phyloP scores from a whole-genome alignment of 805 yeast genomes.

The Allodekkera sacchari region DNA sequence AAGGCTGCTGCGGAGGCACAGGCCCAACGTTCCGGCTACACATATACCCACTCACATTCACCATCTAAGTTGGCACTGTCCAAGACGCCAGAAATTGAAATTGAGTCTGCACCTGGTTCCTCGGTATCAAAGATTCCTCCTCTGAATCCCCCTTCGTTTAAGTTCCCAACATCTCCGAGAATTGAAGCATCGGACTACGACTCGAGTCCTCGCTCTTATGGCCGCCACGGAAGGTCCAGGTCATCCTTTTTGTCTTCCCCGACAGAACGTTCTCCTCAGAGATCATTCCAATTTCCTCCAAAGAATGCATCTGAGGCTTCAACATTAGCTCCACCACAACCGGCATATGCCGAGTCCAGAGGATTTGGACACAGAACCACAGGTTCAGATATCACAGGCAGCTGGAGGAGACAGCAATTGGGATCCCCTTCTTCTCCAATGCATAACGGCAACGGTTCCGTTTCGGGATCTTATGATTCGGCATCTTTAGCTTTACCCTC shows the following conservation, averaged over 20 bases:
- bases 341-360: slow-evolving; percentile 38
- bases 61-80: slow-evolving; percentile 22
- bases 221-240: slow-evolving; percentile 21
- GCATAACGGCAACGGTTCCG: slow-evolving; percentile 5
- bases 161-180: slow-evolving; percentile 41
- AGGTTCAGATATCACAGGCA: slow-evolving; percentile 40
- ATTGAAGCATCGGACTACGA: slow-evolving; percentile 7
- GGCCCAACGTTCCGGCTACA: slow-evolving; percentile 47
- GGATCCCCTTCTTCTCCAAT: slow-evolving; percentile 14
- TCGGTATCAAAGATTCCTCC: slow-evolving; percentile 7
- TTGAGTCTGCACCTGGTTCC: slow-evolving; percentile 5
- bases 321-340: slow-evolving; percentile 44
- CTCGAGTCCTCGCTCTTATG: slow-evolving; percentile 3
- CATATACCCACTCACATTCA: too few species aligned
- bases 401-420: slow-evolving; percentile 59
- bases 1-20: slow-evolving; percentile 93
- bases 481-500: neutral
- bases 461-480: slow-evolving; percentile 18
- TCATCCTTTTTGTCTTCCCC: slow-evolving; percentile 19
- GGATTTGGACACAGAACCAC: slow-evolving; percentile 30
- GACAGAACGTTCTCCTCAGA: slow-evolving; percentile 34
- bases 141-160: slow-evolving; percentile 33
- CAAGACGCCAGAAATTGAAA: slow-evolving; percentile 6
- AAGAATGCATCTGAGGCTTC: slow-evolving; percentile 17
- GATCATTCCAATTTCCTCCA: slow-evolving; percentile 61